Evolutionary conservation across 192 early-diverging fungal genomes (phyloP).

Genomic region (Coemansia sp.): DNA sequence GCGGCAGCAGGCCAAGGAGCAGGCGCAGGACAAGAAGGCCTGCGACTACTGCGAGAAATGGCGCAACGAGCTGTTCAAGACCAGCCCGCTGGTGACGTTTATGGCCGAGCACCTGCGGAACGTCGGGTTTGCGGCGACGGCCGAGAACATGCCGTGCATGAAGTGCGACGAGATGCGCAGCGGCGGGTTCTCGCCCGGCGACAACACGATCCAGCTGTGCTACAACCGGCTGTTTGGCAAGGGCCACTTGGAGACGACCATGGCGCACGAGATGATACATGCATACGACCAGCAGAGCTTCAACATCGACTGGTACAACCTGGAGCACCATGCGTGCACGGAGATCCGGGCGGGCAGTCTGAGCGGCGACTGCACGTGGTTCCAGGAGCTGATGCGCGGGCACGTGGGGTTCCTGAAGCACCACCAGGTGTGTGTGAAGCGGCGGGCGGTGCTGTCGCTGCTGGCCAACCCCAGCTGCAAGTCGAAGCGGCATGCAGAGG

Average conservation of each 20-base stretch:
- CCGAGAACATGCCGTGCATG: slow-evolving; percentile 68
- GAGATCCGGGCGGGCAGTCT: slow-evolving; percentile 77
- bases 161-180: slow-evolving; percentile 77
- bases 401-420: slow-evolving; percentile 69
- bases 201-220: slow-evolving; percentile 77
- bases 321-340: slow-evolving; percentile 76
- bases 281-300: slow-evolving; percentile 75
- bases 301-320: slow-evolving; percentile 68
- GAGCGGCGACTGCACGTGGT: slow-evolving; percentile 74
- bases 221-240: slow-evolving; percentile 76
- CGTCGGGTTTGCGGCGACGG: slow-evolving; percentile 58
- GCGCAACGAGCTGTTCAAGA: slow-evolving; percentile 71
- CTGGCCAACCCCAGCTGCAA: slow-evolving; percentile 71
- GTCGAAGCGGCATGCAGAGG: slow-evolving; percentile 72
- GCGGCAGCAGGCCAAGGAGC: slow-evolving; percentile 42
- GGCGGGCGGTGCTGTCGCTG: slow-evolving; percentile 79
- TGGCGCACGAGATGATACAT: slow-evolving; percentile 91
- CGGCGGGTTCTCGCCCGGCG: slow-evolving; percentile 85
- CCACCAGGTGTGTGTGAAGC: slow-evolving; percentile 81
- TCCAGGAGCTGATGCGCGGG: slow-evolving; percentile 63
- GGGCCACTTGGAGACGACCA: slow-evolving; percentile 83
- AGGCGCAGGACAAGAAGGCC: slow-evolving; percentile 54
- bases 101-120: slow-evolving; percentile 76
- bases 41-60: slow-evolving; percentile 68
- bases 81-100: slow-evolving; percentile 75